Percentiles rank a stretch among this genome's conserved stretches.
These are phyloP conservation scores for Rhizomucor pusillus DNA, from an alignment of 371 early-diverging fungal genomes.

Conservation along the genomic window DNA sequence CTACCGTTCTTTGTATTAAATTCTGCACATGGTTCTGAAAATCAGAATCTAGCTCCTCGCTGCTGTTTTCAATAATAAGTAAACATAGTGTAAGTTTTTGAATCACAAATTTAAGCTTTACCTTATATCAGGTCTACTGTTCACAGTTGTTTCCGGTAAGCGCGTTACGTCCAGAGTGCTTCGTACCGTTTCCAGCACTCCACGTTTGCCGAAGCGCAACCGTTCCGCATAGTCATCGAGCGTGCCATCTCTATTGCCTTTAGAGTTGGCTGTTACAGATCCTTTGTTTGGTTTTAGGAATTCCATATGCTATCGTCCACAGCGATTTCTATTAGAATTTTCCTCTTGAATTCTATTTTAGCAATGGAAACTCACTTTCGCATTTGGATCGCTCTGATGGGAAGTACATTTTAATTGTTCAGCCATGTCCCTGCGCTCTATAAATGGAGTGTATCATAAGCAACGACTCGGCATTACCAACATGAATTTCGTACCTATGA, in stretches of 20 bases:
- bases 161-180: slow-evolving; percentile 50
- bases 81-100: background rate
- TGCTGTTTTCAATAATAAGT: slow-evolving; percentile 2
- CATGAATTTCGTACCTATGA: slow-evolving; percentile 41
- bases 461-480: background rate
- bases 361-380: too few relatives aligned
- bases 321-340: background rate
- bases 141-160: slow-evolving; percentile 37
- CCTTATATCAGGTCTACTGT: slow-evolving; percentile 33
- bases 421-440: background rate
- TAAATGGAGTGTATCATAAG: background rate
- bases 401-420: background rate
- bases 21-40: slow-evolving; percentile 48
- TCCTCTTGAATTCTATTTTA: background rate
- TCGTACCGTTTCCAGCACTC: slow-evolving; percentile 61
- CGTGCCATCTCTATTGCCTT: slow-evolving; percentile 12
- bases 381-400: too few relatives aligned
- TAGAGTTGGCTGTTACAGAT: background rate
- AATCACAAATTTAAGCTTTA: slow-evolving; percentile 16
- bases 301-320: background rate
- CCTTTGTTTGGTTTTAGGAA: background rate
- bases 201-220: slow-evolving; percentile 65
- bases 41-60: slow-evolving; percentile 46
- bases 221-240: slow-evolving; percentile 26
- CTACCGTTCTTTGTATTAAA: slow-evolving; percentile 60